Percentiles rank a stretch among this genome's conserved stretches.
These are phyloP conservation scores for Mycena kentingensis DNA, from an alignment of 768 basidiomycete species.

Conservation along the genomic window DNA sequence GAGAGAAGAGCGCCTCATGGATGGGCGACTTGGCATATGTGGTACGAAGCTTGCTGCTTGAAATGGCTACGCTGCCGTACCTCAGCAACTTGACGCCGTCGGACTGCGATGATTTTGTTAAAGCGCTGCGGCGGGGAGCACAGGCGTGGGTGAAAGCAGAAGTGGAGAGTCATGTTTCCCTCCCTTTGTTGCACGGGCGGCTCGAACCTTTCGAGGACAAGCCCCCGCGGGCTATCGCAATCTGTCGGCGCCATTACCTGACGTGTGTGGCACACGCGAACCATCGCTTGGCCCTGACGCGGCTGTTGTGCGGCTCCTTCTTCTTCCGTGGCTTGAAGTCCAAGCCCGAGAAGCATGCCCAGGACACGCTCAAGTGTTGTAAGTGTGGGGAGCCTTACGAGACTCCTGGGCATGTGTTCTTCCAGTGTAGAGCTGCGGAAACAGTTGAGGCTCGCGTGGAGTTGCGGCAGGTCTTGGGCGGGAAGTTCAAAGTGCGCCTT, in stretches of 20 bases:
- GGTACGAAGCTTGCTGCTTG: background rate
- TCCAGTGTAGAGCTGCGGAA: slow-evolving; percentile 3
- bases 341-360: background rate
- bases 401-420: slow-evolving; percentile 8
- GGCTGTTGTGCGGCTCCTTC: background rate
- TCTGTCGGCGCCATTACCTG: background rate
- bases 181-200: background rate
- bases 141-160: background rate
- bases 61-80: background rate
- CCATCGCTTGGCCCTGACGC: background rate
- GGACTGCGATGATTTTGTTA: background rate
- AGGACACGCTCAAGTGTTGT: background rate
- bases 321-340: background rate
- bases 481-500: background rate
- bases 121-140: background rate
- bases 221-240: background rate
- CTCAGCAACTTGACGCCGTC: background rate
- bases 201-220: background rate
- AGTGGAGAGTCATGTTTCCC: background rate
- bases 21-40: background rate
- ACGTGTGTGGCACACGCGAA: background rate
- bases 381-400: slow-evolving; percentile 3
- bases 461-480: background rate
- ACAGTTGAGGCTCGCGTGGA: background rate
- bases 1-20: background rate